Percentiles rank a stretch among this genome's conserved stretches.
Evolutionary conservation across 2,329 filamentous ascomycete species (phyloP).

Genomic region (Geoglossum cookeanum): DNA sequence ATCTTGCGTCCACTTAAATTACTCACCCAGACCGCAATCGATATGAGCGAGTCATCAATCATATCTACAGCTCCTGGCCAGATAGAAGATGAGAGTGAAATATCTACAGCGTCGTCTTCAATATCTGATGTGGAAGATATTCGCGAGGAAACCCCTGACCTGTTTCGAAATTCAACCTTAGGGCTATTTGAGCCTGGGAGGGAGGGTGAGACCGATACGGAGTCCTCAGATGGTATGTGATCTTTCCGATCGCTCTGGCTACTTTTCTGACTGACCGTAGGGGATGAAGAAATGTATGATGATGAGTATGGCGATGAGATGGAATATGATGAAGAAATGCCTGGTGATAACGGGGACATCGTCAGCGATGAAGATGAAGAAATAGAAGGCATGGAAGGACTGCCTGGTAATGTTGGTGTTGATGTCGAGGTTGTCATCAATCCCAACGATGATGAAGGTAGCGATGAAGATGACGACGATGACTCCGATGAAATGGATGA

Average conservation of each 20-base stretch:
- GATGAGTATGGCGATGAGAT: conserved; percentile 81
- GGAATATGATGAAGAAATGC: conserved; percentile 74
- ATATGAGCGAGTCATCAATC: conserved; percentile 64
- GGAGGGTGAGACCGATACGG: conserved; percentile 64
- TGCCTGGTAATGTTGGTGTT: conserved; percentile 39
- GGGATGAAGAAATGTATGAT: conserved; percentile 83
- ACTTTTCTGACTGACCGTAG: conserved; percentile 18
- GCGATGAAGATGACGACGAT: conserved; percentile 35
- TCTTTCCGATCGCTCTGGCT: not conserved
- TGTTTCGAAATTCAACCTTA: conserved; percentile 89
- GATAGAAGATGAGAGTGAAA: conserved; percentile 61
- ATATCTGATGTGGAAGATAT: conserved; percentile 75
- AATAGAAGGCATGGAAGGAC: conserved; percentile 54
- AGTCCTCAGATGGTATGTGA: conserved; percentile 41
- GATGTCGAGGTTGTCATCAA: conserved; percentile 83
- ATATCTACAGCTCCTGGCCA: conserved; percentile 47
- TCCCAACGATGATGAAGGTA: conserved; percentile 39
- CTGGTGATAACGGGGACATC: conserved; percentile 62
- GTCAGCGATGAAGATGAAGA: conserved; percentile 80
- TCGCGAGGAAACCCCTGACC: conserved; percentile 84
- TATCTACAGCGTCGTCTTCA: conserved; percentile 63
- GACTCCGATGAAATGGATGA: conserved; percentile 34
- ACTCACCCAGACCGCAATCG: conserved; percentile 70
- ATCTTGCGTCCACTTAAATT: conserved; percentile 79
- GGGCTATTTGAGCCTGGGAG: conserved; percentile 80